A percentile compares a stretch with the other conserved stretches of the same genome.
These are phyloP conservation scores for Umbilicus rupestris DNA, from an alignment of 164 flowering plant genomes.

Conservation along the genomic window DNA sequence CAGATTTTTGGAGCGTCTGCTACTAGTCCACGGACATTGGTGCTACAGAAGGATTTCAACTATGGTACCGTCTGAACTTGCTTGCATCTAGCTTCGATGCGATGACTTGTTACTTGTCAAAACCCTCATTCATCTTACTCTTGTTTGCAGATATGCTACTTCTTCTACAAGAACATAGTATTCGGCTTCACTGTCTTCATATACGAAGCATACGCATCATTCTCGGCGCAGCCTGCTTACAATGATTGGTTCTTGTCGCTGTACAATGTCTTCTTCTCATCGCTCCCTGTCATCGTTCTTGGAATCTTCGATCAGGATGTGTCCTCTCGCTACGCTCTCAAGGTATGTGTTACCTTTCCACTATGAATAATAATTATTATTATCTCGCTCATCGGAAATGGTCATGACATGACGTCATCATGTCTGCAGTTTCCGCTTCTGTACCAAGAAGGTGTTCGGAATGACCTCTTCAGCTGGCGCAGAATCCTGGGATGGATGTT, in stretches of 20 bases:
- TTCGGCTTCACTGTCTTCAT: conserved; percentile 76
- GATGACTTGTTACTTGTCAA: neutral
- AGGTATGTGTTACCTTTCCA: conserved; percentile 32
- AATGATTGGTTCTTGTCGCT: conserved; percentile 89
- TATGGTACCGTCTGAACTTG: conserved; percentile 41
- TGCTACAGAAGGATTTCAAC: conserved; percentile 87
- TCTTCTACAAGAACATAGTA: conserved; percentile 84
- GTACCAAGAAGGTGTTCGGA: conserved; percentile 93
- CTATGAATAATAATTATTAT: neutral
- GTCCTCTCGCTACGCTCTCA: conserved; percentile 63
- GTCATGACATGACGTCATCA: neutral
- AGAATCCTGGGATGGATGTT: conserved; percentile 80
- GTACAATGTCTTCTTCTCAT: conserved; percentile 81
- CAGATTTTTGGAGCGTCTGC: conserved; percentile 69
- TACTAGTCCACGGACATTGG: conserved; percentile 98
- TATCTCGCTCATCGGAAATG: too few species aligned
- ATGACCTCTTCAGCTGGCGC: conserved; percentile 82
- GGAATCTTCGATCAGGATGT: conserved; percentile 97
- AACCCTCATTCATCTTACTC: neutral
- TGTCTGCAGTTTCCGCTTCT: conserved; percentile 64
- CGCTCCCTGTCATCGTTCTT: conserved; percentile 72
- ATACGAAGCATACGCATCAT: conserved; percentile 67
- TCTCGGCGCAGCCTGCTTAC: conserved; percentile 77
- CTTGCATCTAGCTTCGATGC: neutral
- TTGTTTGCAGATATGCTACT: conserved; percentile 58